Conservation (phyloP, 768 basidiomycete species). For the Peribolospora baueri region DNA sequence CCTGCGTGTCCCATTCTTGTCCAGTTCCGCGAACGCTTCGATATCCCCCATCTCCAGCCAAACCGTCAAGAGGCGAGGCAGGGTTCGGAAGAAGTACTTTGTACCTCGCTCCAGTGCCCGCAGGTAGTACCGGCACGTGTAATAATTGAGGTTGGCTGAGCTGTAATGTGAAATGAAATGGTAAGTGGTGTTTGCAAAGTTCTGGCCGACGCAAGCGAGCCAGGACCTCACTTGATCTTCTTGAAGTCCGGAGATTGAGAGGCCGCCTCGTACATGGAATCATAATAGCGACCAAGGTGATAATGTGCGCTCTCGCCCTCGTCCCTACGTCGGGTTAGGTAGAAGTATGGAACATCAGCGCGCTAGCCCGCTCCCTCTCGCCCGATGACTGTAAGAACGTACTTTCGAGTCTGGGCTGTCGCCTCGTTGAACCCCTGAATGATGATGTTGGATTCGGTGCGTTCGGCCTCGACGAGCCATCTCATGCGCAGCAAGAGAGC, state of each 20-base stretch:
- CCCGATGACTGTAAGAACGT: no score
- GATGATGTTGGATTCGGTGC: slow-evolving; percentile 44
- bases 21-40: neutral
- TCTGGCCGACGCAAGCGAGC: neutral
- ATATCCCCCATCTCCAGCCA: slow-evolving; percentile 81
- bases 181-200: slow-evolving; percentile 24
- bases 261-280: slow-evolving; percentile 18
- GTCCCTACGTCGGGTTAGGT: neutral
- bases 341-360: no score
- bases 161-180: slow-evolving; percentile 7
- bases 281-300: slow-evolving; percentile 69
- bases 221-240: slow-evolving; percentile 1
- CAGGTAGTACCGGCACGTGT: slow-evolving; percentile 39
- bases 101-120: slow-evolving; percentile 56
- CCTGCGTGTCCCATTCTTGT: neutral
- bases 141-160: slow-evolving; percentile 8
- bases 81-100: slow-evolving; percentile 86
- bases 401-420: no score
- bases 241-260: slow-evolving; percentile 1
- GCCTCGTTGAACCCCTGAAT: slow-evolving; percentile 27
- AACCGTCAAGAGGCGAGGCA: slow-evolving; percentile 76
- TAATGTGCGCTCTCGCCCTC: slow-evolving; percentile 49
- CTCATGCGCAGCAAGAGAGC: slow-evolving; percentile 57
- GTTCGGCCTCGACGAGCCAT: slow-evolving; percentile 76
- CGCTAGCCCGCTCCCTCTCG: no score